Base-by-base conservation (phyloP, 2,329 filamentous ascomycete genomes). In the Hawksworthiomyces lignivorus region DNA sequence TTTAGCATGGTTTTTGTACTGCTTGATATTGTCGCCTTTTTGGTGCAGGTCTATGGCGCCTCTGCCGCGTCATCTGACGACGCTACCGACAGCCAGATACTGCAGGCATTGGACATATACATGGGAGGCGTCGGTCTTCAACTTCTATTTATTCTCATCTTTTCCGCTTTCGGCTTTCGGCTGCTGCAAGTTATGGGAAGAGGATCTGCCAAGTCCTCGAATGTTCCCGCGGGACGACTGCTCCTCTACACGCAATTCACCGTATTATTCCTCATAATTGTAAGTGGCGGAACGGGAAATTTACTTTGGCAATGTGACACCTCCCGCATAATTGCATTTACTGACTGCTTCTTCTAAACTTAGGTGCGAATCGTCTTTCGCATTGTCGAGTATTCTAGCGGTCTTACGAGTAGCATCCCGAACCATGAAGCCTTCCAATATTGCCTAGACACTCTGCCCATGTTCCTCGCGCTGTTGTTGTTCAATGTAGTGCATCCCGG, bases 311-410 rank as follows among this genome's bases (percentile, higher is more conserved):
- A n/a, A n/a, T n/a, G n/a, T n/a, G n/a, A n/a, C n/a, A n/a, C n/a
- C n/a, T n/a, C n/a, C n/a, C n/a, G n/a, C n/a, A n/a, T n/a, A n/a
- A n/a, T n/a, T n/a, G n/a, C n/a, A n/a, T n/a, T n/a, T n/a, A n/a
- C n/a, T n/a, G n/a, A n/a, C n/a, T n/a, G n/a, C n/a, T n/a, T n/a
- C n/a, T n/a, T n/a, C n/a, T n/a, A n/a, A n/a, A n/a, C n/a, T 7
- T 24, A 74, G 41, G 65, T 69, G 26, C 71, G 77, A 26, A 80
- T 82, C 53, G 67, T 80, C 48, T 83, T 73, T 56, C 73, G 77
- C 19, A 62, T 83, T 3, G 56, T 65, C 41, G 75, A 82, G 54
- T 82, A 74, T 51, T 63, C 66, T 0, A 60, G 62, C 7, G 72
- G 72, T 7, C 52, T 69, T 15, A n/a, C 36, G 4, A 48, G 45